These are phyloP conservation scores for Mycena maculata DNA, from an alignment of 768 basidiomycete species.

Conservation along the genomic window DNA sequence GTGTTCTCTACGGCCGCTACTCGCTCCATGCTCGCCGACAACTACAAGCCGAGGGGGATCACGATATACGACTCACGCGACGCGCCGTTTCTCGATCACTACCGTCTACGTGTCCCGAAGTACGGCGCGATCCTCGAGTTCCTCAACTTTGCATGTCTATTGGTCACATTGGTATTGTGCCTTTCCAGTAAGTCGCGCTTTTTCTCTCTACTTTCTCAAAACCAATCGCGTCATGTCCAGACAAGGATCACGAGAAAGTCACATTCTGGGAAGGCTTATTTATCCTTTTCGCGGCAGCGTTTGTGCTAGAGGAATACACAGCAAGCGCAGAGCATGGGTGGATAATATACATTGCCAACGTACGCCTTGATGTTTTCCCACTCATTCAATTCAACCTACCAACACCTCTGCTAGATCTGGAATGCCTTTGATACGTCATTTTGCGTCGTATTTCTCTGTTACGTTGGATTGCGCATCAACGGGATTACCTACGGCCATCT, in stretches of 20 bases:
- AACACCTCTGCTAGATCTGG: slow-evolving; percentile 73
- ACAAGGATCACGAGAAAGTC: slow-evolving; percentile 61
- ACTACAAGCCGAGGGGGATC: slow-evolving; percentile 85
- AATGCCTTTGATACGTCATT: slow-evolving; percentile 89
- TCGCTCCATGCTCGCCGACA: slow-evolving; percentile 87
- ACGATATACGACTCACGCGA: slow-evolving; percentile 75
- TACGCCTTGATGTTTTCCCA: slow-evolving; percentile 41
- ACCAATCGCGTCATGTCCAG: slow-evolving; percentile 52
- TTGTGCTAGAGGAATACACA: slow-evolving; percentile 65
- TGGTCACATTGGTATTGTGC: slow-evolving; percentile 79
- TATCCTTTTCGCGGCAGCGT: slow-evolving; percentile 80
- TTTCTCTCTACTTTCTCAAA: background rate
- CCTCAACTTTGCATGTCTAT: slow-evolving; percentile 75
- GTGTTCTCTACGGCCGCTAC: slow-evolving; percentile 70
- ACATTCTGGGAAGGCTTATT: slow-evolving; percentile 79
- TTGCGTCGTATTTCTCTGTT: slow-evolving; percentile 74
- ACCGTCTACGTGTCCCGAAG: slow-evolving; percentile 54
- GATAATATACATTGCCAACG: slow-evolving; percentile 86
- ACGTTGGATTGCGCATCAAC: slow-evolving; percentile 71
- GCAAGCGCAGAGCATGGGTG: slow-evolving; percentile 13
- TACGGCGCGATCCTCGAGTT: slow-evolving; percentile 86
- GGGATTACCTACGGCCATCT: slow-evolving; percentile 68
- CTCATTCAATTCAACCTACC: background rate
- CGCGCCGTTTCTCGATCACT: slow-evolving; percentile 86
- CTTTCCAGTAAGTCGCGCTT: slow-evolving; percentile 68